Evolutionary conservation across 208 protist genomes (phyloP).

Genomic region (Leishmania turanica): DNA sequence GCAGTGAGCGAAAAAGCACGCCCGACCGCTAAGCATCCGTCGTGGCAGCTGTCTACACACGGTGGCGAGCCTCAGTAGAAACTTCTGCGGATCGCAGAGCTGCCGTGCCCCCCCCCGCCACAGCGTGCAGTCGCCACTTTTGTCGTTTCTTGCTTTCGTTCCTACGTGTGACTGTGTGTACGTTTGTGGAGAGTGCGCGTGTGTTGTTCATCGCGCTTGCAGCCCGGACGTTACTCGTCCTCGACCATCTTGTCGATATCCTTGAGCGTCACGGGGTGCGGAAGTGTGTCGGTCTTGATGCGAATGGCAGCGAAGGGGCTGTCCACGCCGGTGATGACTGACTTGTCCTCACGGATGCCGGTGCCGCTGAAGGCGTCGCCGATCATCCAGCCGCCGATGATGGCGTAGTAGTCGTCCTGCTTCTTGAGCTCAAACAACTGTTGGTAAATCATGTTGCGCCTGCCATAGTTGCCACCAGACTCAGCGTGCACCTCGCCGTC

Average conservation of each 20-base stretch:
- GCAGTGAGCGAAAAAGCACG: not conserved
- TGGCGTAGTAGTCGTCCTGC: constrained; percentile 86
- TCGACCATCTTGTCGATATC: constrained; percentile 55
- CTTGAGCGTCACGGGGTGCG: constrained; percentile 53
- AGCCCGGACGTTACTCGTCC: constrained; percentile 35
- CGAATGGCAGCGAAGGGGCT: constrained; percentile 81
- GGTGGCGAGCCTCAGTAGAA: not conserved
- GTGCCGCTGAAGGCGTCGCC: constrained; percentile 82
- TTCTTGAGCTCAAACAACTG: constrained; percentile 71
- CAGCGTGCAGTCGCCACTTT: too few species aligned
- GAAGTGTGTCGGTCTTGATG: constrained; percentile 38
- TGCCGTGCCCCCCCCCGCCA: not conserved
- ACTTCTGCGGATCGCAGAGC: not conserved
- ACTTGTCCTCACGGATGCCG: constrained; percentile 86
- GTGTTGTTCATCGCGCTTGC: not conserved
- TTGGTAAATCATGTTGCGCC: constrained; percentile 89
- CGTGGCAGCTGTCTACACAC: not conserved
- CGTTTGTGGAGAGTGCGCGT: not conserved
- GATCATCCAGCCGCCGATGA: constrained; percentile 90
- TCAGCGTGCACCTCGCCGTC: constrained; percentile 56
- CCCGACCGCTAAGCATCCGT: not conserved
- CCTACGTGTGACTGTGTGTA: not conserved
- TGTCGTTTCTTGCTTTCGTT: not conserved
- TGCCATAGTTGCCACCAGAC: constrained; percentile 76
- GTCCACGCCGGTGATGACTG: constrained; percentile 81